These are phyloP conservation scores for Mycena alexandri DNA, from an alignment of 768 basidiomycete genomes.

Conservation along the genomic window DNA sequence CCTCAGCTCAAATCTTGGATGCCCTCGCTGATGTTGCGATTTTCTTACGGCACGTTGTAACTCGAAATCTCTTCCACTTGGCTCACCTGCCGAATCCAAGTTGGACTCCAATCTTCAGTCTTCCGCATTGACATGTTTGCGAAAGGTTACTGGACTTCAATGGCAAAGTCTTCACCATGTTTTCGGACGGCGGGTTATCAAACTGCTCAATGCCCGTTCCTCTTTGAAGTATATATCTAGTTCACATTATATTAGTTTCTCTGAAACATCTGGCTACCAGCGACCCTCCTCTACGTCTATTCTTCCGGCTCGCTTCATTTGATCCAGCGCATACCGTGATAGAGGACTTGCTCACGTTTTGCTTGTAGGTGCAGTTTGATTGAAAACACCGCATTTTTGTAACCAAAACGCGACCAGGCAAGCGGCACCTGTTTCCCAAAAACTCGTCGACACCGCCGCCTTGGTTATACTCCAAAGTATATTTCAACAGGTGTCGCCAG, in stretches of 20 bases:
- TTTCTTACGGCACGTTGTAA: neutral
- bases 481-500: neutral
- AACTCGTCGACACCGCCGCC: neutral
- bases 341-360: slow-evolving; percentile 1
- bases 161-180: neutral
- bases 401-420: neutral
- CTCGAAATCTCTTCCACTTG: too few species aligned
- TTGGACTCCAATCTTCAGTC: neutral
- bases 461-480: neutral
- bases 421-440: neutral
- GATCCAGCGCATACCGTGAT: neutral
- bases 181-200: neutral
- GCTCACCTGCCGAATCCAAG: neutral
- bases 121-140: neutral
- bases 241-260: too few species aligned
- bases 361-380: neutral
- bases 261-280: too few species aligned
- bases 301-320: neutral
- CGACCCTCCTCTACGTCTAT: too few species aligned
- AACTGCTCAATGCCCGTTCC: too few species aligned
- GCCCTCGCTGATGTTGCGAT: neutral
- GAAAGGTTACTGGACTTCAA: neutral
- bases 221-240: too few species aligned
- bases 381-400: too few species aligned
- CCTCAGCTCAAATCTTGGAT: neutral